These are phyloP conservation scores for Candida sonorensis DNA, from an alignment of 805 yeast species.

Conservation along the genomic window DNA sequence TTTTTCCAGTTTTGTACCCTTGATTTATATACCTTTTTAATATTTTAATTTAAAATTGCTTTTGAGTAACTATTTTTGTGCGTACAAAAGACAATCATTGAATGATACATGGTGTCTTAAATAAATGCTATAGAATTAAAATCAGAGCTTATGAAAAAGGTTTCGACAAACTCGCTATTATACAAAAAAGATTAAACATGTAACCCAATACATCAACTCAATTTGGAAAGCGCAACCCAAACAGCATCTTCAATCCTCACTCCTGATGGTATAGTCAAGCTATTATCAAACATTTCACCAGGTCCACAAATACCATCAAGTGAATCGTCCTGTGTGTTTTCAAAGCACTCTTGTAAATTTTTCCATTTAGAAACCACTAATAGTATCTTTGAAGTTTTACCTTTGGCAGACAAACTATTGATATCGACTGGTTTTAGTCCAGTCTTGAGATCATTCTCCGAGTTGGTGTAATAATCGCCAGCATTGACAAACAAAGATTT, in stretches of 20 bases:
- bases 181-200: too few relatives aligned
- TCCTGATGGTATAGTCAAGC: constrained; percentile 42
- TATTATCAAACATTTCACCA: constrained; percentile 63
- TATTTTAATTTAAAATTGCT: background rate
- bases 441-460: constrained; percentile 7
- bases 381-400: constrained; percentile 28
- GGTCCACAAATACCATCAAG: constrained; percentile 50
- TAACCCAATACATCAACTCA: too few relatives aligned
- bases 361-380: constrained; percentile 59
- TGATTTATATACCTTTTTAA: background rate
- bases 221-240: constrained; percentile 46
- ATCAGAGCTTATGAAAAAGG: too few relatives aligned
- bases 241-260: constrained; percentile 67
- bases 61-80: too few relatives aligned
- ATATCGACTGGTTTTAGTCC: constrained; percentile 1
- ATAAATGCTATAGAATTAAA: too few relatives aligned
- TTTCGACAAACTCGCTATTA: too few relatives aligned
- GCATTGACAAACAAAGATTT: constrained; percentile 59
- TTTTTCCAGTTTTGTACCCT: too few relatives aligned
- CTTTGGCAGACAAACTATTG: constrained; percentile 3
- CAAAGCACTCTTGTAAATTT: constrained; percentile 49
- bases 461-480: constrained; percentile 51
- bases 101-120: too few relatives aligned
- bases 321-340: constrained; percentile 37
- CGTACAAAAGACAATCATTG: too few relatives aligned